phyloP scores from a whole-genome alignment of 768 basidiomycete genomes.

The Tephrocybe sp. region DNA sequence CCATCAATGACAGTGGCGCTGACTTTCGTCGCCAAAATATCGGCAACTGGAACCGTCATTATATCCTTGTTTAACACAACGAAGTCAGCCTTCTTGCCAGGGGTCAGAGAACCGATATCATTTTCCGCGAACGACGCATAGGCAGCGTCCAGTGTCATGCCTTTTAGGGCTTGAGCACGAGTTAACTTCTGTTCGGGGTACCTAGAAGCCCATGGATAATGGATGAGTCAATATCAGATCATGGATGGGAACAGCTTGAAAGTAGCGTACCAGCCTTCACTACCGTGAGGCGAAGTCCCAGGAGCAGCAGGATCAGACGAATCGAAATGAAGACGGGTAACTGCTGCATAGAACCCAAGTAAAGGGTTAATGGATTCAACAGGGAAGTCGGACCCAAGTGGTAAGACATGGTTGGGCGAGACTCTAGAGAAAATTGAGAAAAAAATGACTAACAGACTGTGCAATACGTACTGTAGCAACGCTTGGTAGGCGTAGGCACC shows the following conservation, averaged over 20 bases:
- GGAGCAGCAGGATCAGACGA: slow-evolving; percentile 33
- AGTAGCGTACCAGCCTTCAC: slow-evolving; percentile 71
- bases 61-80: slow-evolving; percentile 82
- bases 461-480: slow-evolving; percentile 53
- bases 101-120: slow-evolving; percentile 64
- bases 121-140: slow-evolving; percentile 82
- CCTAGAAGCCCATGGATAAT: slow-evolving; percentile 41
- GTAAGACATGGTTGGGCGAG: slow-evolving; percentile 55
- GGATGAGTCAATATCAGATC: background rate
- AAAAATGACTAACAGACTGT: background rate
- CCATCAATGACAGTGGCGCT: slow-evolving; percentile 78
- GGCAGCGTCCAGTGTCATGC: slow-evolving; percentile 89
- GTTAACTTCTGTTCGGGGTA: slow-evolving; percentile 74
- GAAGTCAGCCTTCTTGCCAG: slow-evolving; percentile 86
- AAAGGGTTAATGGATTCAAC: slow-evolving; percentile 90
- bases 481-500: slow-evolving; percentile 90
- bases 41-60: slow-evolving; percentile 56
- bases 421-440: slow-evolving; percentile 28
- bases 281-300: slow-evolving; percentile 81
- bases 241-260: background rate
- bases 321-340: slow-evolving; percentile 51
- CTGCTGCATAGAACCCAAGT: slow-evolving; percentile 86
- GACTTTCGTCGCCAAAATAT: slow-evolving; percentile 68
- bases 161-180: slow-evolving; percentile 78
- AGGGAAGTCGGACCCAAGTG: slow-evolving; percentile 93